Evolutionary conservation across 2,329 filamentous ascomycete genomes (phyloP).

Genomic region (Xylaria sp.): DNA sequence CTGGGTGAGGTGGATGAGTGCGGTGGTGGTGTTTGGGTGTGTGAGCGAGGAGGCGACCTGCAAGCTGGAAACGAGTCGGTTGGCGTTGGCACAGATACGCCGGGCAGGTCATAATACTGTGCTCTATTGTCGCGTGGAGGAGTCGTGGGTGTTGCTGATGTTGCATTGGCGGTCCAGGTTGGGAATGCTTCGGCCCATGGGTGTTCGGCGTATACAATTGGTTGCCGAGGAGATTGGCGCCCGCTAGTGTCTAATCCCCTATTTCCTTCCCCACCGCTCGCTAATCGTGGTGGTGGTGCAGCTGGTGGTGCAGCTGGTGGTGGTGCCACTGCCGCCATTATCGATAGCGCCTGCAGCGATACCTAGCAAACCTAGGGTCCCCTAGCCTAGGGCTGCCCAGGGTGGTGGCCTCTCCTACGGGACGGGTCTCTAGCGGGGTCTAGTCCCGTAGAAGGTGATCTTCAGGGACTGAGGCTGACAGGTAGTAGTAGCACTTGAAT

Average conservation of each 20-base stretch:
- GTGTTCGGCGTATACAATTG: constrained; percentile 31
- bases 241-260: constrained; percentile 25
- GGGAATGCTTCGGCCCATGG: constrained; percentile 32
- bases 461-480: neutral
- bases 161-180: constrained; percentile 29
- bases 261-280: constrained; percentile 29
- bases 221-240: constrained; percentile 33
- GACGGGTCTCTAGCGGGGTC: neutral
- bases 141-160: constrained; percentile 22
- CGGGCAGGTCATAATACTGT: constrained; percentile 23
- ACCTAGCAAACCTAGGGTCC: too few species aligned
- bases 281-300: constrained; percentile 7
- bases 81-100: constrained; percentile 21
- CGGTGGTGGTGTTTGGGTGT: constrained; percentile 1
- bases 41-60: constrained; percentile 1
- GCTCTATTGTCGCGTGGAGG: constrained; percentile 15
- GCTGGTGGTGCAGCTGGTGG: too few species aligned
- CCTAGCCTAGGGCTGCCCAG: too few species aligned
- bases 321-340: neutral
- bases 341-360: neutral
- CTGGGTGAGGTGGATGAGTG: constrained; percentile 10
- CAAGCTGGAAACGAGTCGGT: constrained; percentile 10
- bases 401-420: too few species aligned
- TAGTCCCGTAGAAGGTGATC: neutral
- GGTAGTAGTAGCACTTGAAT: too few species aligned